Evolutionary conservation across 1,284 basidiomycete genomes (phyloP), one percentile per base, ranked within the genome.

Genomic region (Trametes sp.): DNA sequence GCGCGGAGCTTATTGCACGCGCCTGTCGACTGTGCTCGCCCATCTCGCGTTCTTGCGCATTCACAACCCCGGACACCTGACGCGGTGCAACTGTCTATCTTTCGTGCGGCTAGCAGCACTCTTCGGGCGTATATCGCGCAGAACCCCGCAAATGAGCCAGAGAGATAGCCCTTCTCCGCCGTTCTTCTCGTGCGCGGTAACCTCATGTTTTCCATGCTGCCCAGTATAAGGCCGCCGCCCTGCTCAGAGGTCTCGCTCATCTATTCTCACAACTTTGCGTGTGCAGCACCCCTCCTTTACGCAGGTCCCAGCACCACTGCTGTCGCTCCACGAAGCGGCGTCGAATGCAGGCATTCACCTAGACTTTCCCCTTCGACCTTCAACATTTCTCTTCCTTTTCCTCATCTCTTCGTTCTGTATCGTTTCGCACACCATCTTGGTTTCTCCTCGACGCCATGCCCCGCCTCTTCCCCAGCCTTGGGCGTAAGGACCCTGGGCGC

Each of bases 121-220:
- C 23, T 35, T 46, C 42, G 38, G 63, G 38, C 50, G 54, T 57
- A 62, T 59, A 65, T 23, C 50, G 53, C 44, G 46, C 49, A 62
- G 54, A 62, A 53, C 53, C 55, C 57, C 50, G 61, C 63, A 53
- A 42, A 55, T 64, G 58, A 63, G 49, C 36, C 48, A 54, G 60
- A 51, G 35, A 60, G 62, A 65, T 60, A 46, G 62, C 62, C 57
- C 53, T 65, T 68, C 63, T 64, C 65, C 57, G 63, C 60, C 59
- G 46, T 57, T 65, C 63, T 49, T 59, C 49, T 44, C 44, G 68
- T 69, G 67, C 70, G 68, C 71, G 64, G 61, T 65, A 59, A 61
- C 72, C 73, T 66, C 74, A 73, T 74, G 73, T 62, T 56, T 36
- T 57, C 65, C 72, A 66, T 64, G 70, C 63, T 67, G 68, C 55